Evolutionary conservation across 2,329 filamentous ascomycete species (phyloP), one percentile per base, ranked within the genome.

Genomic region (Aureobasidium leucospermi): DNA sequence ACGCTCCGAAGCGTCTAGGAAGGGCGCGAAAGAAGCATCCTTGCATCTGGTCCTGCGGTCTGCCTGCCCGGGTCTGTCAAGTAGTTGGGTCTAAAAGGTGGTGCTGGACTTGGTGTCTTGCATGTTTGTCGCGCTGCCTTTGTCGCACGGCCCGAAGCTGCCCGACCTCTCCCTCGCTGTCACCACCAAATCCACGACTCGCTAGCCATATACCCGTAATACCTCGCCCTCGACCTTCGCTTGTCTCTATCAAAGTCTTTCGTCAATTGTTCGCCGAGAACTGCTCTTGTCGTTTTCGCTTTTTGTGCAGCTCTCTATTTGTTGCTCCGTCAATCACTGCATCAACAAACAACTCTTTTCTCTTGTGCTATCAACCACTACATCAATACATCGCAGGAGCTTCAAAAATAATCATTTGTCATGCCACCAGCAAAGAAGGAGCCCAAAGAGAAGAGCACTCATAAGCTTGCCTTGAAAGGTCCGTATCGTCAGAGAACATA

Each of bases 381-480:
- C 51, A 34, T 59, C 51, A 16, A 23, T 41, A 11, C 36, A 56
- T 28, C 39, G n/a, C 16, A n/a, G 7, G 8, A 4, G 15, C 11
- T 6, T n/a, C 15, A 13, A 15, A 29, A 32, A 5, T n/a, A 43
- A 8, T 47, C 42, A 23, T 8, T n/a, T 10, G 28, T 16, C 55
- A 58, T 58, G 55, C 55, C 55, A 4, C 43, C 55, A n/a, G 55
- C 43, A 42, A 58, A 58, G 36, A 58, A 49, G 13, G 55, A 58
- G 36, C 16, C 55, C 10, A 58, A 62, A 69, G 91, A 91, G 69
- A 89, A 90, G 66, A 96, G 96, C 76, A 85, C 91, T 62, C 94
- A 99, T 79, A 97, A 96, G 80, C 84, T 99, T 63, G 89, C 92
- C 39, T 81, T 96, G 63, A 93, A 91, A 75, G 90, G 88, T 76